Evolutionary conservation across 352 stramenopile species (phyloP), one percentile per base, ranked within the genome.

Genomic region (Pseudoperonospora humuli): DNA sequence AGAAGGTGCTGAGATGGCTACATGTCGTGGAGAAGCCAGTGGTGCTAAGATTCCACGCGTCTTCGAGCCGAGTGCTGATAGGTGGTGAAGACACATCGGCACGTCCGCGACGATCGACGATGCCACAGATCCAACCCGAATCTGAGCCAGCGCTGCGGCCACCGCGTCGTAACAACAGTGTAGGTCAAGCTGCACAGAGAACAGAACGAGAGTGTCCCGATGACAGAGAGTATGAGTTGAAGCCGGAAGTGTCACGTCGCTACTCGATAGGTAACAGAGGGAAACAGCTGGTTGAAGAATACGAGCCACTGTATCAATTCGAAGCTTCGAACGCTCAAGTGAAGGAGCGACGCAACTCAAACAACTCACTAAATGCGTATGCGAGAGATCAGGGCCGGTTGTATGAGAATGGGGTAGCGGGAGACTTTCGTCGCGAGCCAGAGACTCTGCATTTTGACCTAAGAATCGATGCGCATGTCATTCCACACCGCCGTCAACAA

Each of bases 21-120:
- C 65, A 81, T 28, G 71, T 89, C 7, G 57, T 89, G 19, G 74
- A 89, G 35, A 86, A 84, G 37, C 76, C 76, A 5, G 74, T 85
- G 5, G 70, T 89, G 21, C 54, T 89, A 39, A 71, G 76, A 32
- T 89, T 89, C 57, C 74, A 86, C 51, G 71, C 71, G 42, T 89
- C 76, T 9, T 89, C 76, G 14, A 78, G 83, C 21, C 76, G 76
- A 13, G 67, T 89, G 36, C 28, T 58, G 5, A 33, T 41, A 11
- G 50, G 62, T 18, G 45, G 55, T 10, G 28, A 28, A 11, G 45
- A 57, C 14, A 36, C 25, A 3, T 56, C 28, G 10, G 43, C 35
- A 2, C 42, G 48, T 9, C 35, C 39, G 8, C 51, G 57, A 36
- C 29, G 54, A 33, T 31, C 35, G 7, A 58, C 62, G 3, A 34